Conservation (phyloP, 441 rosid species). For the Raphanus hybrid region DNA sequence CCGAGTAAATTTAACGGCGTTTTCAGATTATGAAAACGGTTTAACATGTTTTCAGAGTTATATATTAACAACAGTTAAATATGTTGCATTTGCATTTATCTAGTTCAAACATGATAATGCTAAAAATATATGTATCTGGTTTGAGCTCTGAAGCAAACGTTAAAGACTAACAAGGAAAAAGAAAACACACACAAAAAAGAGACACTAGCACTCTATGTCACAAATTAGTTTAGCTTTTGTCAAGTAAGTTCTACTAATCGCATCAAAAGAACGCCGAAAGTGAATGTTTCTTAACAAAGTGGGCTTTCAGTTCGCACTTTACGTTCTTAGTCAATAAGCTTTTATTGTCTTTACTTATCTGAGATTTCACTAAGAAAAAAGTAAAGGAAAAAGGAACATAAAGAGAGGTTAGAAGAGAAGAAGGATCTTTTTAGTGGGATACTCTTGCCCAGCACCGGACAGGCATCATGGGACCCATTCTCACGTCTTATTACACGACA, state of each 20-base stretch:
- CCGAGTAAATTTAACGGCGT: neutral
- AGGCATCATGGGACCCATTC: too few relatives aligned
- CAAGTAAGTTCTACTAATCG: neutral
- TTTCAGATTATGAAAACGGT: neutral
- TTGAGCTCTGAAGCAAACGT: neutral
- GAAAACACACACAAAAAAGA: neutral
- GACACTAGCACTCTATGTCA: neutral
- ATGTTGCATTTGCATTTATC: constrained; percentile 5
- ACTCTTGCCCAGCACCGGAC: too few relatives aligned
- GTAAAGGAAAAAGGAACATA: neutral
- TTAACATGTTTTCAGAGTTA: neutral
- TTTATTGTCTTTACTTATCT: constrained; percentile 4
- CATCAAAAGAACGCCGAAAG: constrained; percentile 33
- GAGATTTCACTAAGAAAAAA: constrained; percentile 25
- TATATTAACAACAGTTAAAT: neutral
- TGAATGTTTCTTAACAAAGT: constrained; percentile 36
- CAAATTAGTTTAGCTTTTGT: constrained; percentile 24
- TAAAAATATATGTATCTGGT: neutral
- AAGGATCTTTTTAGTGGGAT: too few relatives aligned
- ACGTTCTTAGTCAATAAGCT: constrained; percentile 23
- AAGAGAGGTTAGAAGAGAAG: too few relatives aligned
- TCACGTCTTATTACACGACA: too few relatives aligned
- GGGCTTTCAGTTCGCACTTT: constrained; percentile 18
- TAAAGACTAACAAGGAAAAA: neutral
- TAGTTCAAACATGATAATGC: neutral